phyloP scores from a whole-genome alignment of 2,329 filamentous ascomycete species.

The Aurifilum marmelostoma region DNA sequence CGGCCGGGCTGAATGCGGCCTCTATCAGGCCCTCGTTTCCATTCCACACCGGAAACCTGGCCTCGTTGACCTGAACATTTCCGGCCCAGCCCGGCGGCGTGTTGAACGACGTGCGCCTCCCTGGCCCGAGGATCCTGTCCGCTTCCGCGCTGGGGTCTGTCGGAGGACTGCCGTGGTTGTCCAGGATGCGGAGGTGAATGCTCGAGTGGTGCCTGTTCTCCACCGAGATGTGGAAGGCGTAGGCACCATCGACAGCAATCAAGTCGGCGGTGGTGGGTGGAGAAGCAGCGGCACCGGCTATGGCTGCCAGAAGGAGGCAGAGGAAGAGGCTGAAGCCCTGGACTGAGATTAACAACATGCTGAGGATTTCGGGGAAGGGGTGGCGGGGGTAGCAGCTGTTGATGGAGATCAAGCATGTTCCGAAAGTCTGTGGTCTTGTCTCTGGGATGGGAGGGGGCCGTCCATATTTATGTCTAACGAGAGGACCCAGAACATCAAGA shows the following conservation, averaged over 20 bases:
- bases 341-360: not conserved
- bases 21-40: slow-evolving; percentile 5
- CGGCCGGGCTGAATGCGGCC: not conserved
- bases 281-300: not conserved
- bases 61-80: not conserved
- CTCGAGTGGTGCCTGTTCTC: not conserved
- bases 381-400: too few relatives aligned
- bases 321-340: not conserved
- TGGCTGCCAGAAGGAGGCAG: not conserved
- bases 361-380: too few relatives aligned
- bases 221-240: not conserved
- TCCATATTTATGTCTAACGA: not conserved
- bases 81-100: not conserved
- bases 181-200: slow-evolving; percentile 5
- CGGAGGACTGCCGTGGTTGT: not conserved
- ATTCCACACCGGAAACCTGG: not conserved
- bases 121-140: not conserved
- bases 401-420: not conserved
- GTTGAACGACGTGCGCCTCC: not conserved
- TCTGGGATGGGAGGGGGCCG: not conserved
- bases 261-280: not conserved
- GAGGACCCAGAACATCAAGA: not conserved
- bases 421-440: not conserved
- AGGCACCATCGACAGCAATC: not conserved
- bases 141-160: not conserved